Evolutionary conservation across 345 rosid species (phyloP).

Genomic region (Salix suchowensis): DNA sequence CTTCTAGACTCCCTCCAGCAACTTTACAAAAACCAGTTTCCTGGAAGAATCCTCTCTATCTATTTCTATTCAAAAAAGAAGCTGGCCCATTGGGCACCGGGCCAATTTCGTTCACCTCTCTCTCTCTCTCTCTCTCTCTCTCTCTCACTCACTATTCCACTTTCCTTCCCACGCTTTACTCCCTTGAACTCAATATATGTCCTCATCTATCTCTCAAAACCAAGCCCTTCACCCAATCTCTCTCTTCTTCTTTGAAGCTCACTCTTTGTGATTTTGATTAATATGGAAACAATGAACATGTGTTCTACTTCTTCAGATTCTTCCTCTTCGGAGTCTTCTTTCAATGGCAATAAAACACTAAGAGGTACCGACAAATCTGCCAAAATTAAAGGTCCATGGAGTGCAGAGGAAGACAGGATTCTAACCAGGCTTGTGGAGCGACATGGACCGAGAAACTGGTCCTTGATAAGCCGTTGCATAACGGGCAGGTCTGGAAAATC

Average conservation of each 20-base stretch:
- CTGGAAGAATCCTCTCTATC: constrained; percentile 32
- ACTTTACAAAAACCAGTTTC: constrained; percentile 51
- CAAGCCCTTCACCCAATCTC: neutral
- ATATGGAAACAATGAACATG: constrained; percentile 34
- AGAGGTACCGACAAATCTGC: constrained; percentile 22
- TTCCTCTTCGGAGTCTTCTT: constrained; percentile 47
- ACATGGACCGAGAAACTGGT: constrained; percentile 56
- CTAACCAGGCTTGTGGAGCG: constrained; percentile 49
- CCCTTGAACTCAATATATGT: neutral
- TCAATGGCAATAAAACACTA: constrained; percentile 15
- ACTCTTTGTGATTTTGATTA: no score
- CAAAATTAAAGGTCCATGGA: constrained; percentile 66
- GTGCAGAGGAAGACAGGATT: constrained; percentile 63
- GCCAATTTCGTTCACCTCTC: constrained; percentile 33
- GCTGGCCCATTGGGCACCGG: constrained; percentile 10
- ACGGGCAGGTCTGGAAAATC: constrained; percentile 60
- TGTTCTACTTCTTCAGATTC: constrained; percentile 46
- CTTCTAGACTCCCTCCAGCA: constrained; percentile 25
- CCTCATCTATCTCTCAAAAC: neutral
- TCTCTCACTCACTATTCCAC: constrained; percentile 2
- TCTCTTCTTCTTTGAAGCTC: neutral
- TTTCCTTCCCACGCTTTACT: neutral
- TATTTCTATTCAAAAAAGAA: neutral
- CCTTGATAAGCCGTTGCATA: constrained; percentile 46
- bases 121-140: neutral